Base-by-base conservation (phyloP, 2,329 filamentous ascomycete species). In the Aspergillus candidus region DNA sequence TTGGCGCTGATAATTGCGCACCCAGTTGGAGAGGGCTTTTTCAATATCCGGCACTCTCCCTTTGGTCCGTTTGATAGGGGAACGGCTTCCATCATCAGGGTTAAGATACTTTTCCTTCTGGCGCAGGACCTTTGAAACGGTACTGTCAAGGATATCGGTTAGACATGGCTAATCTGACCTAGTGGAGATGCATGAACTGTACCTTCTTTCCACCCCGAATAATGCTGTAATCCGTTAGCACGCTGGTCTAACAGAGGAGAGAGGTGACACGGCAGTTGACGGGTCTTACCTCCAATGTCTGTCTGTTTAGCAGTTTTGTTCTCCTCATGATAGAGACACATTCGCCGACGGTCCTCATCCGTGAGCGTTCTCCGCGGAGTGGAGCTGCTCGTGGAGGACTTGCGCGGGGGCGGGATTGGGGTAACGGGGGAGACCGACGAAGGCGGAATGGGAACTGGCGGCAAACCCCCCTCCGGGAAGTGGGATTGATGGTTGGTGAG, bases 161-260 rank as follows among this genome's bases (percentile, higher is more conserved):
- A 54, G 52, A 52, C 22, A 10, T 27, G 22, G 22, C 22, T 27
- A 7, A 27, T 27, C 22, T 10, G 7, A 7, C 22, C 22, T 27
- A 10, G 22, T 27, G 22, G 22, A 27, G 44, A 40, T 41, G 32
- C 22, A 27, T 27, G 22, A 27, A 46, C 51, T 51, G 51, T 82
- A 97, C 93, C 93, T 97, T 84, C 93, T 76, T 72, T 98, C 93
- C 41, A 98, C 93, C 31, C 90, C 91, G 70, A 98, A 98, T 63
- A 89, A 82, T 47, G 84, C 85, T 86, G 55, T 18, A 31, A 34
- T 35, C 17, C 15, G 42, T 62, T 42, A 66, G 54, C 41, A 41
- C 11, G 32, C 22, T 27, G 22, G 6, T 18, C 7, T 10, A 6
- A 27, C 2, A 27, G 22, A 27, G 6, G 22, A 27, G 22, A 27